Evolutionary conservation across 352 stramenopile genomes (phyloP).

Genomic region (Pythium utonaiense): DNA sequence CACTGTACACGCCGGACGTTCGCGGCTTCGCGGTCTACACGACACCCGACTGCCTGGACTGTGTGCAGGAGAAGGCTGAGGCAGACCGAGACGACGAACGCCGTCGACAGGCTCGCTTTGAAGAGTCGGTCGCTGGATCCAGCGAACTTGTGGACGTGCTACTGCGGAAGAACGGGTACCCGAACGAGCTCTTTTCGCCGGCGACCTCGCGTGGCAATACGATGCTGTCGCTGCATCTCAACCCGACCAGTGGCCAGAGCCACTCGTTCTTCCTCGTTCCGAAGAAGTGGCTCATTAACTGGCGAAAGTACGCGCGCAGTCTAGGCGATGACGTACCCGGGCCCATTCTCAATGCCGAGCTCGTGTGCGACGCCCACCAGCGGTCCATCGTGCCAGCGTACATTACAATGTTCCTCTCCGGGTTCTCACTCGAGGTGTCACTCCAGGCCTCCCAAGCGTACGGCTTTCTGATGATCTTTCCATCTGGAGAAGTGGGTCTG

Average conservation of each 20-base stretch:
- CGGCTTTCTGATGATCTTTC: no score
- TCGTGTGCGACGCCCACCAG: slow-evolving; percentile 78
- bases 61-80: slow-evolving; percentile 49
- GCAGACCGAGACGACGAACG: slow-evolving; percentile 50
- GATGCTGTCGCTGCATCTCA: slow-evolving; percentile 49
- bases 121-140: slow-evolving; percentile 58
- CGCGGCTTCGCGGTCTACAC: slow-evolving; percentile 46
- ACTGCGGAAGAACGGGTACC: slow-evolving; percentile 74
- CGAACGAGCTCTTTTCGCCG: slow-evolving; percentile 76
- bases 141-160: slow-evolving; percentile 65
- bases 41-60: slow-evolving; percentile 54
- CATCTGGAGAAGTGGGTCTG: no score
- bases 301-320: slow-evolving; percentile 72
- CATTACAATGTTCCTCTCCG: slow-evolving; percentile 85
- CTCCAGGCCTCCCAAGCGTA: slow-evolving; percentile 69
- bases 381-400: slow-evolving; percentile 76
- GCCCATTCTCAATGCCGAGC: slow-evolving; percentile 74
- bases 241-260: slow-evolving; percentile 19
- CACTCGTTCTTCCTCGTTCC: slow-evolving; percentile 82
- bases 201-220: slow-evolving; percentile 36
- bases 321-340: slow-evolving; percentile 52
- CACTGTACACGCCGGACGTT: slow-evolving; percentile 53
- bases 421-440: slow-evolving; percentile 75
- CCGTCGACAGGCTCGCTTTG: slow-evolving; percentile 57
- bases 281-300: slow-evolving; percentile 82